Evolutionary conservation across 306 rosid species (phyloP).

Genomic region (Bauhinia variegata): DNA sequence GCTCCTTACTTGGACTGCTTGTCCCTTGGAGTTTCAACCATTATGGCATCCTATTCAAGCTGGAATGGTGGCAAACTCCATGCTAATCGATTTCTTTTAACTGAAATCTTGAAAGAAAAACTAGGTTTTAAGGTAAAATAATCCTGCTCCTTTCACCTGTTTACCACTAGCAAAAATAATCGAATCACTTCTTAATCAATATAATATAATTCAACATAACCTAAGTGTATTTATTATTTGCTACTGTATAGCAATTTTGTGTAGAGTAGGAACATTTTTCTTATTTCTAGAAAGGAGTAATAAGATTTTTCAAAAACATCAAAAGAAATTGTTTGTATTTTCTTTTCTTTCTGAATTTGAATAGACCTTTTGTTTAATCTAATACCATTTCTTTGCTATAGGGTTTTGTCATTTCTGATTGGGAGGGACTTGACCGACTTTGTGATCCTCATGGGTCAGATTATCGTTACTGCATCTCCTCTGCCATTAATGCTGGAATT

Average conservation of each 20-base stretch:
- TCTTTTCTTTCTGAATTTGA: constrained; percentile 6
- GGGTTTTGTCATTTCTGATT: constrained; percentile 90
- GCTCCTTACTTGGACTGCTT: constrained; percentile 89
- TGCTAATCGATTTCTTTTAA: constrained; percentile 65
- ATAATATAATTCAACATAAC: too few relatives aligned
- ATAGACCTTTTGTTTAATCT: neutral
- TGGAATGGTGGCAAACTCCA: constrained; percentile 82
- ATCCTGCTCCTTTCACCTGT: neutral
- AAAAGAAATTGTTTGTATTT: constrained; percentile 6
- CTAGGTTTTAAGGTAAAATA: constrained; percentile 76
- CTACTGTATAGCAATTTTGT: neutral
- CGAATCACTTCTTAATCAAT: too few relatives aligned
- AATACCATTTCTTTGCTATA: constrained; percentile 38
- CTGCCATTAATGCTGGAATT: constrained; percentile 77
- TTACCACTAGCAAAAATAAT: too few relatives aligned
- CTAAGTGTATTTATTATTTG: too few relatives aligned
- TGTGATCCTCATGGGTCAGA: constrained; percentile 59
- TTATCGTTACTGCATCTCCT: constrained; percentile 64
- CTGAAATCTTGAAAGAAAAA: constrained; percentile 72
- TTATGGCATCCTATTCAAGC: constrained; percentile 88
- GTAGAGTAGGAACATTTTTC: constrained; percentile 7
- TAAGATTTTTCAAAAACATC: neutral
- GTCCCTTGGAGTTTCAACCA: constrained; percentile 77
- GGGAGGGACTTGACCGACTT: constrained; percentile 78
- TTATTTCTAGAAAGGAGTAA: neutral